A percentile compares a stretch with the other conserved stretches of the same genome.
phyloP scores from a whole-genome alignment of 2,329 filamentous ascomycete genomes.

The Colletotrichum tropicicola region DNA sequence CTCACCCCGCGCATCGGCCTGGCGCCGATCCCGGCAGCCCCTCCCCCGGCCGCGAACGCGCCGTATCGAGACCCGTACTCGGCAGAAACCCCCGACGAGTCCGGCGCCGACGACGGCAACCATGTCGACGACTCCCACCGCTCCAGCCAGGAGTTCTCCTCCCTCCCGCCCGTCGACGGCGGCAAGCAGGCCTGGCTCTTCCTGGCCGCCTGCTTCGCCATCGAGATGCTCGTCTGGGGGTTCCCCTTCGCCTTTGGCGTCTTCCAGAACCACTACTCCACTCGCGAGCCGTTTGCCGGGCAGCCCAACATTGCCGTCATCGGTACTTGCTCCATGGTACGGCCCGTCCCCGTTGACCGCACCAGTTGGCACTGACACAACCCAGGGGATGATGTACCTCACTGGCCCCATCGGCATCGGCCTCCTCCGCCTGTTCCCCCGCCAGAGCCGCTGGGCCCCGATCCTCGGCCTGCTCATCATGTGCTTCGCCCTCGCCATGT shows the following conservation, averaged over 20 bases:
- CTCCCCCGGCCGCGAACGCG: background rate
- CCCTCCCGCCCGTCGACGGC: constrained; percentile 44
- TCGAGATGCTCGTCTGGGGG: constrained; percentile 66
- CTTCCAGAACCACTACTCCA: constrained; percentile 75
- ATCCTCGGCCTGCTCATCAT: constrained; percentile 58
- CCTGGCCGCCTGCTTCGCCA: constrained; percentile 47
- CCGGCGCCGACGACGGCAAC: background rate
- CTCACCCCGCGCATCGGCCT: background rate
- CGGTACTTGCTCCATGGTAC: constrained; percentile 69
- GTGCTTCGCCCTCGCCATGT: constrained; percentile 59
- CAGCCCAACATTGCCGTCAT: constrained; percentile 67
- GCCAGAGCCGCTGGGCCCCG: constrained; percentile 50
- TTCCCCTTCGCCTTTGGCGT: constrained; percentile 76
- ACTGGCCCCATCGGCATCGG: constrained; percentile 58
- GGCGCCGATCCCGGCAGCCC: background rate
- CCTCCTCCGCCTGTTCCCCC: constrained; percentile 52
- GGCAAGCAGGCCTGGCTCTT: constrained; percentile 47
- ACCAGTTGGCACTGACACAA: constrained; percentile 28
- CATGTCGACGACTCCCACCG: background rate
- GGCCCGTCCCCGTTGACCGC: constrained; percentile 21
- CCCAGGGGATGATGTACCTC: constrained; percentile 64
- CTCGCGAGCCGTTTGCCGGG: constrained; percentile 64
- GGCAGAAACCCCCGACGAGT: background rate
- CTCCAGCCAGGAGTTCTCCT: constrained; percentile 28
- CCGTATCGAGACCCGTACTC: constrained; percentile 6